These are phyloP conservation scores for Aspergillus uvarum DNA, from an alignment of 2,329 filamentous ascomycete species.

Conservation along the genomic window DNA sequence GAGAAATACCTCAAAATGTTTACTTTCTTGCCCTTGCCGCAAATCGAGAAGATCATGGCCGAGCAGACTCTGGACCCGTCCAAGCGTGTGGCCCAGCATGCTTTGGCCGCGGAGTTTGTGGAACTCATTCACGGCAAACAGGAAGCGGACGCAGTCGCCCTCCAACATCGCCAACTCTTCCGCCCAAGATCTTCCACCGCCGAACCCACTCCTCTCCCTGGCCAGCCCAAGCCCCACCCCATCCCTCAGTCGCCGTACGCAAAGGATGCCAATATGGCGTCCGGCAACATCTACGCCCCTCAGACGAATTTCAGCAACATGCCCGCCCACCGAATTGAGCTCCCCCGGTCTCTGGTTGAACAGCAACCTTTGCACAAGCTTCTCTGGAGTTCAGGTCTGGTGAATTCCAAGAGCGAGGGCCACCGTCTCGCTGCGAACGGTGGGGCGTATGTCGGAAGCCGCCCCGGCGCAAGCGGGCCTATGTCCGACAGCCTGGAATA, in stretches of 20 bases:
- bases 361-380: slow-evolving; percentile 51
- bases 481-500: slow-evolving; percentile 51
- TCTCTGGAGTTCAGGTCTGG: slow-evolving; percentile 53
- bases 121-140: slow-evolving; percentile 71
- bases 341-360: slow-evolving; percentile 52
- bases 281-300: slow-evolving; percentile 41
- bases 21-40: slow-evolving; percentile 74
- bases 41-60: slow-evolving; percentile 68
- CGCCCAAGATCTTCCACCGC: slow-evolving; percentile 33
- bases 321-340: slow-evolving; percentile 38
- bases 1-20: slow-evolving; percentile 82
- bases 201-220: slow-evolving; percentile 34
- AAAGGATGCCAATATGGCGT: slow-evolving; percentile 30
- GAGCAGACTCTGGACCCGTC: slow-evolving; percentile 67
- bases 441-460: slow-evolving; percentile 52
- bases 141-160: slow-evolving; percentile 63
- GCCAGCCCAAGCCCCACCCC: slow-evolving; percentile 18
- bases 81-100: slow-evolving; percentile 76
- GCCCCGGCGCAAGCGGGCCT: slow-evolving; percentile 39
- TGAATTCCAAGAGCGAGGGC: slow-evolving; percentile 52
- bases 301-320: slow-evolving; percentile 43
- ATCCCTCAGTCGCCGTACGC: slow-evolving; percentile 24
- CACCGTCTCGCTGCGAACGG: slow-evolving; percentile 50
- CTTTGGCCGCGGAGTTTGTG: slow-evolving; percentile 78
- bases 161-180: slow-evolving; percentile 54